Evolutionary conservation across 768 basidiomycete species (phyloP), one percentile per base, ranked within the genome.

Genomic region (Agaricus blazei): DNA sequence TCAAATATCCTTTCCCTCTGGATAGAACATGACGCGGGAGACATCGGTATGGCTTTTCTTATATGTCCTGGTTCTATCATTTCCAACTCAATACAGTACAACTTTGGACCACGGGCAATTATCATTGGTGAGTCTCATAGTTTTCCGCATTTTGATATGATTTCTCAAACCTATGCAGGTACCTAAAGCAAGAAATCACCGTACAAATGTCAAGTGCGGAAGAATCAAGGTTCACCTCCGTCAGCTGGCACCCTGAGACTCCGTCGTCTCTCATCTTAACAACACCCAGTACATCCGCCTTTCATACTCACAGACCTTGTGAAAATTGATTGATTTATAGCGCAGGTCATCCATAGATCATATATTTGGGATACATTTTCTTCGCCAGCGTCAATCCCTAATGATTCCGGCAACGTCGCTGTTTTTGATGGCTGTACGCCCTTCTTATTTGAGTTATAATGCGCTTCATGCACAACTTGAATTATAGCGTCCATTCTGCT

Each of bases 21-120:
- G 93, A 75, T 94, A 31, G 86, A 89, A 65, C 71, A 77, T 29
- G 75, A 82, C 36, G 73, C 75, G 8, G 80, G 79, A 2, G 91
- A 98, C 69, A 71, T 86, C 49, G 85, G 90, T 91, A 63, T 67
- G 83, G 71, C 37, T 23, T 19, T 29, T 45, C 6, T 28, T 12
- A 3, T 9, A 26, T 15, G 19, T 14, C 7, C 43, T 2, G 26
- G 6, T 2, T 38, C 15, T 12, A 15, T 19, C 40, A 14, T 14
- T 2, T 14, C n/a, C 9, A 23, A 38, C 59, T 24, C 19, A 51
- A 54, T 51, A 40, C 66, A 87, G 92, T 98, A 15, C 97, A 99
- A 71, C 73, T 98, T 0, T 99, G 94, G 93, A 89, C 92, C 1
- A 91, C 80, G 6, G 85, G 90, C 29, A 99, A 99, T 65, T 98